Base-by-base conservation (phyloP, 345 rosid genomes). In the Sonneratia alba region DNA sequence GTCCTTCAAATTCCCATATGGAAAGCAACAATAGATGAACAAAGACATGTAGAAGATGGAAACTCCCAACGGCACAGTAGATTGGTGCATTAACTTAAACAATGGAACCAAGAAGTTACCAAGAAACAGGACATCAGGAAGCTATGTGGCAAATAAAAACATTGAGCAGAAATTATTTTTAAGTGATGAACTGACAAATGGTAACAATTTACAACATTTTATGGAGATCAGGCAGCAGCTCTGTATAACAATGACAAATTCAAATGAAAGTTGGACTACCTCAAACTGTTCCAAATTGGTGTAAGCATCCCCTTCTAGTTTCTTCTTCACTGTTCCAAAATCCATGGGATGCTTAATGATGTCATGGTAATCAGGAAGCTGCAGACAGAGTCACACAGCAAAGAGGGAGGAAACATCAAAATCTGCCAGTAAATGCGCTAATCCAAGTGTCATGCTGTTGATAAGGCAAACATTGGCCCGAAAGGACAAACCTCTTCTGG, bases 281-380 rank as follows among this genome's bases (percentile, higher is more conserved):
- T 95, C 97, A 75, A 92, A 91, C 55, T 90, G 89, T 79, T 92
- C 97, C 89, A 95, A 87, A 78, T 74, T 83, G 43, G 77, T 56
- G 80, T 95, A 95, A 34, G 76, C 92, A 74, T 85, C 91, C 14
- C 68, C 76, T 43, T 83, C 91, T 36, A 95, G 79, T 77, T 87
- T 95, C 72, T 83, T 92, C 84, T 92, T 87, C 73, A 90, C 78
- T 0, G 97, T 90, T 61, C 84, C 81, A 71, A 90, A 95, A 81
- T 95, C 99, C 97, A 95, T 90, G 12, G 97, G 97, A 80, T 91
- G 78, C 43, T 84, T 84, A 71, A 95, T 76, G 72, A 90, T 85
- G 74, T 92, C 99, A 75, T 81, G 89, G 74, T 95, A 95, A 79
- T 95, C 97, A 73, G 99, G 99, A 84, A 95, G 96, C 99, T 95